A percentile compares a stretch with the other conserved stretches of the same genome.
Evolutionary conservation across 345 rosid genomes (phyloP).

Genomic region (Viola odorata): DNA sequence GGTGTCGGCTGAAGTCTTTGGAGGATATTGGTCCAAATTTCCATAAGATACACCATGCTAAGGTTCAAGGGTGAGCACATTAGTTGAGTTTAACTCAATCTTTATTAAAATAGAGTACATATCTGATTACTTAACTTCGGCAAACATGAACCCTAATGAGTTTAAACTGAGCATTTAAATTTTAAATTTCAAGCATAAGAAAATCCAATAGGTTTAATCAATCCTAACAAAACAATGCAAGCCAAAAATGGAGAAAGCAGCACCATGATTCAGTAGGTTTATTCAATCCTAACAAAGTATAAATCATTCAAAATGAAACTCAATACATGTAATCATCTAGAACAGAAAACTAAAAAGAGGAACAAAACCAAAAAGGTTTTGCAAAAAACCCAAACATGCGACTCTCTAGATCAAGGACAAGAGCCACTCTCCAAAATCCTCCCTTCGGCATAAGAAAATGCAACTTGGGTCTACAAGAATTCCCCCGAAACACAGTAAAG

Average conservation of each 20-base stretch:
- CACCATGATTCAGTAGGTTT: background rate
- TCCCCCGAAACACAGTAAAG: constrained; percentile 6
- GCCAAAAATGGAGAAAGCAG: background rate
- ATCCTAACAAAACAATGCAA: background rate
- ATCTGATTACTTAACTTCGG: too few relatives aligned
- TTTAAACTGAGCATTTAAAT: too few relatives aligned
- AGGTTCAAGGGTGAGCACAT: too few relatives aligned
- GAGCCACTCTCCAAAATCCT: background rate
- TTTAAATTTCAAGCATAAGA: background rate
- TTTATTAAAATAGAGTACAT: too few relatives aligned
- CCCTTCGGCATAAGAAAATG: too few relatives aligned
- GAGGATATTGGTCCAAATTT: too few relatives aligned
- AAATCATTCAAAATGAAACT: background rate
- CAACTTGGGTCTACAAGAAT: constrained; percentile 2
- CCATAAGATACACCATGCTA: too few relatives aligned
- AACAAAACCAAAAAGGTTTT: background rate
- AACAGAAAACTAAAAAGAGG: background rate
- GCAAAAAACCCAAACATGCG: constrained; percentile 1
- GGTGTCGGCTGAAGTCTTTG: too few relatives aligned
- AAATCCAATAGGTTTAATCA: background rate
- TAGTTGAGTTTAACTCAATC: too few relatives aligned
- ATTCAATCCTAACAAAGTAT: too few relatives aligned
- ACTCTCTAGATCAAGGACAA: background rate
- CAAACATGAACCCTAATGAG: too few relatives aligned
- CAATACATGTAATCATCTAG: background rate